Base-by-base conservation (phyloP, 106 monocot species). In the Platanthera zijinensis region DNA sequence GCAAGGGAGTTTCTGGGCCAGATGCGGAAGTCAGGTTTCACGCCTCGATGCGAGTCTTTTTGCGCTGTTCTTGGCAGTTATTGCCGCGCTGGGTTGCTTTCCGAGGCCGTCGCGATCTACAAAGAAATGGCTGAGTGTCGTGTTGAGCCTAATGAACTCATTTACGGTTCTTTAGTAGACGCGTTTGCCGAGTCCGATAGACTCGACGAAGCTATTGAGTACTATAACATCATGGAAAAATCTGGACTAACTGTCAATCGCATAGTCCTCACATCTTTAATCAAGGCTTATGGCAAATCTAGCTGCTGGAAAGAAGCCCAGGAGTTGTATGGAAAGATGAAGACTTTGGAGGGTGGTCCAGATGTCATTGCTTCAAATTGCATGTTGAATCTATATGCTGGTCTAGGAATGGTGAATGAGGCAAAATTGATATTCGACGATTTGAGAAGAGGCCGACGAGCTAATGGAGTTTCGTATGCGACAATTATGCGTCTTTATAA, bases 401-500 rank as follows among this genome's bases (percentile, higher is more conserved):
- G 72, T 69, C 87, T 95, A 66, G 89, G 86, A 51, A 95, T 95
- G 95, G 84, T 89, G 48, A 25, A 28, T 19, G 86, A 95, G 80
- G 91, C 91, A 25, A 79, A 88, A 62, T 46, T 69, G 28, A 83
- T 95, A 49, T 87, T 89, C 75, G 77, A 83, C 45, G 84, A 86
- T 3, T 62, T 92, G 79, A 86, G 81, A 57, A 77, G 22, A 67
- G 84, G 52, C 10, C 69, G 69, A 66, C 79, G 32, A 19, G 95
- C 87, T 18, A 87, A 95, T 92, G 83, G 79, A 13, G 78, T 92
- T 66, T 89, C 95, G 4, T 92, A 92, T 83, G 74, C 82, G 68
- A 87, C 85, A 10, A 95, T 95, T 91, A 89, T 86, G 83, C 83
- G 83, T 78, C 83, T 95, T 7, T 95, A 86, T 80, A 95, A 87